Evolutionary conservation across 2,329 filamentous ascomycete species (phyloP), one percentile per base, ranked within the genome.

Genomic region (Diaporthe destruens): DNA sequence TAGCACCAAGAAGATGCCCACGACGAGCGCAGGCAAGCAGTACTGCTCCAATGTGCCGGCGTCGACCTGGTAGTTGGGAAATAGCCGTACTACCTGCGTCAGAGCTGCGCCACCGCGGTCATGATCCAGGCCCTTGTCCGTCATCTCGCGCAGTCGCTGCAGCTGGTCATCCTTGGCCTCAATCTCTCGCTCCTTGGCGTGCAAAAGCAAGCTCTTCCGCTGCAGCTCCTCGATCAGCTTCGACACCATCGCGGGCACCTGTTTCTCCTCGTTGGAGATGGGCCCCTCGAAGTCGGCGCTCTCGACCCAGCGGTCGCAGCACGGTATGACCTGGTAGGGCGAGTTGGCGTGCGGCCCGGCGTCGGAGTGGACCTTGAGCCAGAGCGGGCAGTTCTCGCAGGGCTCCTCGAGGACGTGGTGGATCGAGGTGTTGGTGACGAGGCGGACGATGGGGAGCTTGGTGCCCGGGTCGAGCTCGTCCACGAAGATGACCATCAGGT

Each of bases 391-490:
- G 47, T 74, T 71, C 23, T 53, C 49, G 23, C 47, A 70, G 6
- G 71, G 67, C 66, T 74, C 71, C 55, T 69, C 71, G 12, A 74
- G 61, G 18, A 74, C 73, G 47, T 74, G 73, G 6, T 47, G 57
- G 39, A 72, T 71, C 16, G 73, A 74, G 36, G 73, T 74, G 54
- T 71, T 57, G 20, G 73, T 74, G 54, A 74, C 55, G 59, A 72
- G 54, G 11, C 61, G 54, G 34, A 74, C 23, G 32, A 56, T 39
- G 18, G 36, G 39, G 51, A n/a, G 51, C 4, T 66, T 69, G 9
- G 70, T 70, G 16, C 20, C 23, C 3, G 56, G 65, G 36, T 68
- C 59, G 8, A 39, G 20, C 16, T 44, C 36, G 20, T 63, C 54
- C n/a, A 74, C 57, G 16, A 67, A 54, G 42, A 74, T 71, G 36